A percentile compares a stretch with the other conserved stretches of the same genome.
phyloP scores from a whole-genome alignment of 2,329 filamentous ascomycete genomes.

The Fusarium brachygibbosum region DNA sequence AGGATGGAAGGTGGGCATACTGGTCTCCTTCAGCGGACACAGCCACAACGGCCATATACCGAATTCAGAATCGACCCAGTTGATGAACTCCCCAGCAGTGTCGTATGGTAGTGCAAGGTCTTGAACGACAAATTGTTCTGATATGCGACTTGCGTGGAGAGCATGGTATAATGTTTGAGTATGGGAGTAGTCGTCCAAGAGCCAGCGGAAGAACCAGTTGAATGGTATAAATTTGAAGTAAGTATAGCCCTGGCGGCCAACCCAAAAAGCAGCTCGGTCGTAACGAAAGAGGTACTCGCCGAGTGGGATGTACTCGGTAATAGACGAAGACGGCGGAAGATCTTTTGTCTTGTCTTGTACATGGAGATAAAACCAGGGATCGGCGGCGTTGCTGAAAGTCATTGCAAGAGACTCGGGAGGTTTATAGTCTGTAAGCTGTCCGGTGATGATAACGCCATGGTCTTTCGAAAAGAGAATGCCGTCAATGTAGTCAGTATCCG shows the following conservation, averaged over 20 bases:
- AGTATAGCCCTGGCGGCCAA: slow-evolving; percentile 69
- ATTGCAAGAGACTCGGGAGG: slow-evolving; percentile 19
- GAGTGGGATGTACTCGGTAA: slow-evolving; percentile 45
- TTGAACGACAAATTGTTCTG: slow-evolving; percentile 71
- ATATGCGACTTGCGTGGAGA: slow-evolving; percentile 69
- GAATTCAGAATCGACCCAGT: slow-evolving; percentile 48
- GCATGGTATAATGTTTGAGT: slow-evolving; percentile 74
- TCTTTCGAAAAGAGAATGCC: slow-evolving; percentile 67
- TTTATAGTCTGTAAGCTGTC: slow-evolving; percentile 55
- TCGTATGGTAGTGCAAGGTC: slow-evolving; percentile 71
- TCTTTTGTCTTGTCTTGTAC: slow-evolving; percentile 56
- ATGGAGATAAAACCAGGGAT: slow-evolving; percentile 77
- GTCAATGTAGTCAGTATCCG: slow-evolving; percentile 69
- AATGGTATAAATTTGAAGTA: slow-evolving; percentile 66
- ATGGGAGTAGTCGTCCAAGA: slow-evolving; percentile 72
- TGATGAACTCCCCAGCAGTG: slow-evolving; percentile 54
- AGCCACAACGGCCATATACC: slow-evolving; percentile 51
- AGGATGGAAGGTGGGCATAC: slow-evolving; percentile 46
- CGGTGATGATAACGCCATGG: slow-evolving; percentile 67
- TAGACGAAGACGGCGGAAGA: neutral
- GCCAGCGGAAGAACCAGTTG: slow-evolving; percentile 68
- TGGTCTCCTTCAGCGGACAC: slow-evolving; percentile 42
- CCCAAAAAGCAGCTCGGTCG: slow-evolving; percentile 76
- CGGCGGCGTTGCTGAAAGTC: slow-evolving; percentile 65
- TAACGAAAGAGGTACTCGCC: slow-evolving; percentile 71